Evolutionary conservation across 495 filamentous ascomycete species (phyloP).

Genomic region (Neurospora intermedia): DNA sequence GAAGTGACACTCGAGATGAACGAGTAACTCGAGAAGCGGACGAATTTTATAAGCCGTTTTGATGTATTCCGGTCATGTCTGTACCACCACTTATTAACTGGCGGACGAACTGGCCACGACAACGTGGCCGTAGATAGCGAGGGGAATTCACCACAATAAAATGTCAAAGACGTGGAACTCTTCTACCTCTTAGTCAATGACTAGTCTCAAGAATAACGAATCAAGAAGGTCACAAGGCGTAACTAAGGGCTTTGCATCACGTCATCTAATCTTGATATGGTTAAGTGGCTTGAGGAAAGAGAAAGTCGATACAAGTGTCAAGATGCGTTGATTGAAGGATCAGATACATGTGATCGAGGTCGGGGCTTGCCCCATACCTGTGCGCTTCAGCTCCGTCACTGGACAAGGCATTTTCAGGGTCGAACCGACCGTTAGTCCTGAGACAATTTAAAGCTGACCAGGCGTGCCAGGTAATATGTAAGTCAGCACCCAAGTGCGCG

Average conservation of each 20-base stretch:
- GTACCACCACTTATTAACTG: background rate
- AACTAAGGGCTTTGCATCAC: constrained; percentile 14
- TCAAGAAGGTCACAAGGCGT: constrained; percentile 10
- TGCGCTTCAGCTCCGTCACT: constrained; percentile 21
- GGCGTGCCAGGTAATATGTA: background rate
- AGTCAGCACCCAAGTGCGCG: background rate
- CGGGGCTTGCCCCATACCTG: constrained; percentile 7
- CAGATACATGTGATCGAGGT: constrained; percentile 7
- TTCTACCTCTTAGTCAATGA: background rate
- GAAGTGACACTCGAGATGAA: background rate
- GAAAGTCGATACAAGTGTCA: constrained; percentile 16
- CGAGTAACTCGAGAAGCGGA: background rate
- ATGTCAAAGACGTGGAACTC: background rate
- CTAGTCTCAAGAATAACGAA: background rate
- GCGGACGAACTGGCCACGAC: background rate
- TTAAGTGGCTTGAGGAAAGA: constrained; percentile 13
- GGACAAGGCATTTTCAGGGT: constrained; percentile 9
- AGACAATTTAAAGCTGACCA: background rate
- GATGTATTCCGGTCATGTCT: background rate
- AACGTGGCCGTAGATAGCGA: background rate
- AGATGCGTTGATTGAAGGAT: constrained; percentile 2
- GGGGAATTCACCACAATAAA: background rate
- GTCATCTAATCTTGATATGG: constrained; percentile 17
- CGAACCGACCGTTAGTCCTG: background rate
- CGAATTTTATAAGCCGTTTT: background rate